Percentiles rank a stretch among this genome's conserved stretches.
Evolutionary conservation across 2,329 filamentous ascomycete genomes (phyloP).

Genomic region (Xylaria arbuscula): DNA sequence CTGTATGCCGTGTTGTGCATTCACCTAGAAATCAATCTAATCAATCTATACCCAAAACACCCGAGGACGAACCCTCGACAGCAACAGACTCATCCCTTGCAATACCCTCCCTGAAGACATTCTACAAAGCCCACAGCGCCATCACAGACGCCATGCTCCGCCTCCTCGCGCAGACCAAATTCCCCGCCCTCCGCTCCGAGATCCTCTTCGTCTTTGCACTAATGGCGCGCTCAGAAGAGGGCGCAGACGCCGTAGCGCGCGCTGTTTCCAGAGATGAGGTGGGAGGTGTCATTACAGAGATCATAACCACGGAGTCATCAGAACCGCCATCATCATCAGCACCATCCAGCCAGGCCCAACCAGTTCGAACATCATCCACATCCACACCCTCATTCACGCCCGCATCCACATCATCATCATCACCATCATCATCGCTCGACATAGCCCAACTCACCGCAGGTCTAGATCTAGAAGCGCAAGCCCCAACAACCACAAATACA

Average conservation of each 20-base stretch:
- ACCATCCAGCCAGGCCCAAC: no score
- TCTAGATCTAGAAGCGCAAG: slow-evolving; percentile 58
- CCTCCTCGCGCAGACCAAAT: slow-evolving; percentile 67
- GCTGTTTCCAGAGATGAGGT: slow-evolving; percentile 57
- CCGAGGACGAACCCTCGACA: no score
- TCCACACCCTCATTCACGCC: no score
- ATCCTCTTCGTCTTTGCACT: slow-evolving; percentile 72
- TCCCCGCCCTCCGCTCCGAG: slow-evolving; percentile 69
- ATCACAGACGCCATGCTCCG: slow-evolving; percentile 60
- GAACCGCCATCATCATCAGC: no score
- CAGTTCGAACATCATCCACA: not conserved
- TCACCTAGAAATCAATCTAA: slow-evolving; percentile 38
- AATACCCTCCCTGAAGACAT: slow-evolving; percentile 42
- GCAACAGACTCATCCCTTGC: not conserved
- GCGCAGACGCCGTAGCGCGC: slow-evolving; percentile 58
- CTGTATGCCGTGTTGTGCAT: slow-evolving; percentile 67
- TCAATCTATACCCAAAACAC: no score
- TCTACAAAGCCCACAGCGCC: slow-evolving; percentile 58
- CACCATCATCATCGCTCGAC: not conserved
- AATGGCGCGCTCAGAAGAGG: slow-evolving; percentile 64
- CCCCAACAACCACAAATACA: slow-evolving; percentile 56
- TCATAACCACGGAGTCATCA: slow-evolving; percentile 60
- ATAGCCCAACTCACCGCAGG: slow-evolving; percentile 3
- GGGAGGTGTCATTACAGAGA: slow-evolving; percentile 57
- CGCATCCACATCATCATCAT: not conserved